Evolutionary conservation across 345 rosid genomes (phyloP).

Genomic region (Reutealis trisperma): DNA sequence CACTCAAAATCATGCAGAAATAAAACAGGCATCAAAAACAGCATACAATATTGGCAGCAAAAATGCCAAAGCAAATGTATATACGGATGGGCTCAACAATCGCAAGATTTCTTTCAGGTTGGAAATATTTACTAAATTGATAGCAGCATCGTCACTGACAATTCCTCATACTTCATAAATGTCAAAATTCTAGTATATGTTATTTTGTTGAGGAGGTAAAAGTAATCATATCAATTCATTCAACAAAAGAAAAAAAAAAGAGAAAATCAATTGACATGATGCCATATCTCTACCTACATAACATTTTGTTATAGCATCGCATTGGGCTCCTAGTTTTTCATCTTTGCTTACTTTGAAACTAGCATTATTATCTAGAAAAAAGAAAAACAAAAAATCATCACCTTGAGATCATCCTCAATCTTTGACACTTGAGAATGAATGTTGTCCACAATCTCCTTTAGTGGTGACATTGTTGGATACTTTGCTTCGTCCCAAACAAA

Average conservation of each 20-base stretch:
- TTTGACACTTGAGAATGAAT: conserved; percentile 83
- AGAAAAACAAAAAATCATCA: too few relatives aligned
- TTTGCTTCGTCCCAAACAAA: conserved; percentile 98
- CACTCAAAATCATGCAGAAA: not conserved
- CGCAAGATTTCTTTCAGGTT: not conserved
- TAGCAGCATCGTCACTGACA: not conserved
- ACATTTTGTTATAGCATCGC: not conserved
- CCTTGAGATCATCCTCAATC: conserved; percentile 99
- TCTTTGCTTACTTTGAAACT: not conserved
- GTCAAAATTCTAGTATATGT: not conserved
- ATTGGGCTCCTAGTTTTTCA: not conserved
- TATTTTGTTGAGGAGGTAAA: not conserved
- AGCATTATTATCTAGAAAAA: not conserved
- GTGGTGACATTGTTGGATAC: conserved; percentile 92
- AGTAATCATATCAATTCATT: not conserved
- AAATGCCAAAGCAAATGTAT: not conserved
- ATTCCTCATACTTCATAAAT: not conserved
- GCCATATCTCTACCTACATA: not conserved
- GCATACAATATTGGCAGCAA: not conserved
- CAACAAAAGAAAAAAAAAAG: too few relatives aligned
- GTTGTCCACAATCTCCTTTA: conserved; percentile 79
- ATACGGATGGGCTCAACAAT: not conserved
- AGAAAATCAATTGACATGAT: not conserved
- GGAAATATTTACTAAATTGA: too few relatives aligned
- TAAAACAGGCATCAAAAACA: not conserved